Evolutionary conservation across 2,329 filamentous ascomycete species (phyloP), one percentile per base, ranked within the genome.

Genomic region (Xylariaceae sp.): DNA sequence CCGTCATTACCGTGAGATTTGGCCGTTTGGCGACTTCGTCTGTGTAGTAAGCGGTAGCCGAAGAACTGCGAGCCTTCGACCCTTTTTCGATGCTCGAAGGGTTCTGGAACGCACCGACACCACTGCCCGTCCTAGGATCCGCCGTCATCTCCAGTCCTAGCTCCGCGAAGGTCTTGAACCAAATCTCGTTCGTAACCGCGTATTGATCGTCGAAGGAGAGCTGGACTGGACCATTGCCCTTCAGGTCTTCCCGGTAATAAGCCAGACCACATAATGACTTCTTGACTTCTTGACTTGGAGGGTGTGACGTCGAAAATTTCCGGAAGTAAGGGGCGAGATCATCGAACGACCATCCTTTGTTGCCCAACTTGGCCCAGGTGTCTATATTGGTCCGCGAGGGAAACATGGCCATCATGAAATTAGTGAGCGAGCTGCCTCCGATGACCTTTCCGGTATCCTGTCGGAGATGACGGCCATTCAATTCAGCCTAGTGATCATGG

Each of bases 161-260:
- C 3, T 60, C 63, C 6, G 61, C 61, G 53, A 74, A 74, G 1
- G 69, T 67, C 45, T 70, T 58, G 40, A 71, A 63, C 73, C 73
- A 75, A 1, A 69, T 69, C 34, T 67, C 60, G 53, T 73, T 71
- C 45, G 63, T 62, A 5, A 60, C 54, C 8, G 61, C 56, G 48
- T 71, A 71, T 0, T 66, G 67, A 41, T 71, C 69, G 43, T 67
- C 65, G 53, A 67, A 72, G 2, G 70, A 72, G 27, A 73, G 62
- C 3, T 72, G 67, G 5, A 75, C 35, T 1, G 72, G 73, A 0
- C 73, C 72, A 35, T 70, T 19, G 12, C 61, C 59, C 11, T 52
- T 53, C 9, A 63, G 46, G 26, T 58, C 62, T 19, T 71, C 69
- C 42, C 72, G 67, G 47, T 71, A 66, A 48, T 70, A 70, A 1